Evolutionary conservation across 768 basidiomycete genomes (phyloP), one percentile per base, ranked within the genome.

Genomic region (Pholiota conissans): DNA sequence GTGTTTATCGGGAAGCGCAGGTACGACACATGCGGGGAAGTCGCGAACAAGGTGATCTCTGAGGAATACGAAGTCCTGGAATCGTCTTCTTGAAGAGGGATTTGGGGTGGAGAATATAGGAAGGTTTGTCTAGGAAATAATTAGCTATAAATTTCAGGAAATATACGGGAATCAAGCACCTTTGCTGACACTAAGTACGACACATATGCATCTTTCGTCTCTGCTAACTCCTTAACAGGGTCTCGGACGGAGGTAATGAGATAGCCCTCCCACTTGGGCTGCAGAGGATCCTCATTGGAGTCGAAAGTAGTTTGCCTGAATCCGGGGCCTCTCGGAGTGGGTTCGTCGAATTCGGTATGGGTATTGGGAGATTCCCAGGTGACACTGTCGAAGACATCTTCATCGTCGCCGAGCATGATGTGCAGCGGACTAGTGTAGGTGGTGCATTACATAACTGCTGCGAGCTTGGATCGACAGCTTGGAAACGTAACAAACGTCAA

Each of bases 1-100:
- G 68, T 98, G 97, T 73, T 98, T 99, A 73, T 94, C 95, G 6
- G 97, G 97, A 46, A 99, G 80, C 8, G 93, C 92, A 26, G 97
- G 95, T 0, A 98, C 93, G n/a, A 99, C 95, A 66, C 95, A 96
- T 55, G 97, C 97, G 3, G 95, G 94, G 67, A 98, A 99, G 73
- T 95, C 90, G 75, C 87, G 87, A 10, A 85, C 84, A 24, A 99
- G 83, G 65, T 96, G 85, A 46, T 96, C 87, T 57, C 92, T 80
- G 47, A 99, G 78, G 69, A 98, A 98, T 34, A 92, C 91, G 73
- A 99, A 99, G 74, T 99, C 97, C 67, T 95, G 93, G 74, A 96
- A 99, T 29, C 97, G 87, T 57, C 97, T 82, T 49, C 97, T 85
- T 14, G 90, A 79, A 2, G 86, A 85, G 1, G 92, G 90, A 58